Conservation (phyloP, 73 alveolate species). For the Strombidium stylifer region DNA sequence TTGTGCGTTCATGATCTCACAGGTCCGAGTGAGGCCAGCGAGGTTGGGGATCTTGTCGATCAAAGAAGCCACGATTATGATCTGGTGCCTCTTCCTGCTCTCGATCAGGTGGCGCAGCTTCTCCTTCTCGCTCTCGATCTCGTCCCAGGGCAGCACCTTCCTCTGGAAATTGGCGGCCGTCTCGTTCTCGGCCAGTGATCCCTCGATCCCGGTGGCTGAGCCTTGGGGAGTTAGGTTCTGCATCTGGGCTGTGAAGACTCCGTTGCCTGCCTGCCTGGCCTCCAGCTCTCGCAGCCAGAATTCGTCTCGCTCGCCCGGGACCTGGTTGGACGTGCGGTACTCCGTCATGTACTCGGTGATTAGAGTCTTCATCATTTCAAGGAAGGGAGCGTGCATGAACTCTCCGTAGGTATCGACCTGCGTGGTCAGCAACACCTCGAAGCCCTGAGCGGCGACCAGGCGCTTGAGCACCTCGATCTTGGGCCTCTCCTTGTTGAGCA, state of each 20-base stretch:
- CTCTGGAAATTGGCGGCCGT: constrained; percentile 40
- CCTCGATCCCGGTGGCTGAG: not conserved
- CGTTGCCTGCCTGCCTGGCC: not conserved
- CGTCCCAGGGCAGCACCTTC: constrained; percentile 58
- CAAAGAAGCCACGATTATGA: constrained; percentile 66
- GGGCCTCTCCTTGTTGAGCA: constrained; percentile 7
- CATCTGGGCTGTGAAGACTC: constrained; percentile 1
- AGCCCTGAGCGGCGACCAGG: constrained; percentile 14
- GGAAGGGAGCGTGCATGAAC: constrained; percentile 20
- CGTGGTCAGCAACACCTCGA: constrained; percentile 8
- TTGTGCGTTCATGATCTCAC: constrained; percentile 89
- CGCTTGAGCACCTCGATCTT: constrained; percentile 3
- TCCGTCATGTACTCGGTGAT: constrained; percentile 7
- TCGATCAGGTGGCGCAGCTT: constrained; percentile 13
- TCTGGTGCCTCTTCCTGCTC: constrained; percentile 51
- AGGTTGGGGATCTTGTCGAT: constrained; percentile 91
- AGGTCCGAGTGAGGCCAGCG: constrained; percentile 88
- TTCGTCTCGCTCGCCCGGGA: constrained; percentile 21
- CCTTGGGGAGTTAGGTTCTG: not conserved
- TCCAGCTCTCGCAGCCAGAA: constrained; percentile 28
- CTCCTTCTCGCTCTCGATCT: constrained; percentile 39
- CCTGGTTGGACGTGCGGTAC: constrained; percentile 6
- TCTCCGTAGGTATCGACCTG: constrained; percentile 38
- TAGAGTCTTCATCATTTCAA: constrained; percentile 30
- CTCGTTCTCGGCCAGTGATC: not conserved